phyloP scores from a whole-genome alignment of 2,329 filamentous ascomycete species.

The Penicillium italicum region DNA sequence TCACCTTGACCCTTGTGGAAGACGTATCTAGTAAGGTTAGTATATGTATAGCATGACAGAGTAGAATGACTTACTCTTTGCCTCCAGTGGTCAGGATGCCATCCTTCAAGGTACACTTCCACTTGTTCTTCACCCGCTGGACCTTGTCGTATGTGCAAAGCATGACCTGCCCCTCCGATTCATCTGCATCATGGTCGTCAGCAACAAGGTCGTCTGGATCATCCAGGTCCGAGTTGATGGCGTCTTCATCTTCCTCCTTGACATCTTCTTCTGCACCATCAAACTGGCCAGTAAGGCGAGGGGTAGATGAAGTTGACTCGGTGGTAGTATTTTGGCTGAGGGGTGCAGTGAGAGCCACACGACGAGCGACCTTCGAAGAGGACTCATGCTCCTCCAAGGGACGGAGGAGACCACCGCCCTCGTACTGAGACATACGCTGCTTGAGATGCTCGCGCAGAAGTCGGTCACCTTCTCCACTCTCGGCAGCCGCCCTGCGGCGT shows the following conservation, averaged over 20 bases:
- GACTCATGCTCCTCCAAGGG: slow-evolving; percentile 41
- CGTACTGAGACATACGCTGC: slow-evolving; percentile 40
- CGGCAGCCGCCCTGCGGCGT: slow-evolving; percentile 41
- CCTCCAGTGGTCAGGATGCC: slow-evolving; percentile 89
- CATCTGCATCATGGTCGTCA: slow-evolving; percentile 83
- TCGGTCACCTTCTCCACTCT: slow-evolving; percentile 37
- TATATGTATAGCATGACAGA: background rate
- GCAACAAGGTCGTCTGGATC: slow-evolving; percentile 83
- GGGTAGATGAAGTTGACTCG: slow-evolving; percentile 6
- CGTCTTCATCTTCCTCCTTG: slow-evolving; percentile 76
- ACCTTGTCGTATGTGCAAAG: slow-evolving; percentile 99
- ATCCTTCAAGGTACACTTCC: slow-evolving; percentile 98
- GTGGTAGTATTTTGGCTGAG: slow-evolving; percentile 5
- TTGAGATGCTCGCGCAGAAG: slow-evolving; percentile 43
- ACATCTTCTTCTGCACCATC: slow-evolving; percentile 56
- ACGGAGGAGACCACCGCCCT: slow-evolving; percentile 46
- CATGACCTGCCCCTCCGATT: slow-evolving; percentile 83
- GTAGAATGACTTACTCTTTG: slow-evolving; percentile 63
- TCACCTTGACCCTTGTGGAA: slow-evolving; percentile 97
- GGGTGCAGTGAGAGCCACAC: slow-evolving; percentile 27
- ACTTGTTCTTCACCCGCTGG: slow-evolving; percentile 98
- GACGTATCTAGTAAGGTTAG: slow-evolving; percentile 62
- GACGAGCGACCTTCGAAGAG: slow-evolving; percentile 38
- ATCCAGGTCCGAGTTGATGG: slow-evolving; percentile 97
- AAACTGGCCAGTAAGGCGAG: slow-evolving; percentile 45